A percentile compares a stretch with the other conserved stretches of the same genome.
Conservation (phyloP, 129 eudicot species). For the Flaveria bidentis region DNA sequence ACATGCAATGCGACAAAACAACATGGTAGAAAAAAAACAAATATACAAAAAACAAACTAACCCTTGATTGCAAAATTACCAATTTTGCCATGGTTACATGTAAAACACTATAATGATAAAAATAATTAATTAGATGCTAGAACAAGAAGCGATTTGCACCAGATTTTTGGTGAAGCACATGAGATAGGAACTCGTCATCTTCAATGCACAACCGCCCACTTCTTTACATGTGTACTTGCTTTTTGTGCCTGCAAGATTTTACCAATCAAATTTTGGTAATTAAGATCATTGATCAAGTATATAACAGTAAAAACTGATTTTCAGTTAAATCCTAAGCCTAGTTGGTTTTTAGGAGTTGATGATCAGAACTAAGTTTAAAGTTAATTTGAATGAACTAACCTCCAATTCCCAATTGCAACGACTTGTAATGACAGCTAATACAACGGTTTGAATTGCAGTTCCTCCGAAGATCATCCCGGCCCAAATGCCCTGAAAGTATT, state of each 20-base stretch:
- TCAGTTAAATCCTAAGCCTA: no score
- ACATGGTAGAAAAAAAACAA: not conserved
- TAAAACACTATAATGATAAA: not conserved
- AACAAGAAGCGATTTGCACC: constrained; percentile 22
- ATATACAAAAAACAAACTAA: not conserved
- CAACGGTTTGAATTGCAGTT: constrained; percentile 74
- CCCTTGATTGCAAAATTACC: constrained; percentile 18
- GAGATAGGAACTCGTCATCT: constrained; percentile 27
- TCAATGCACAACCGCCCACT: constrained; percentile 44
- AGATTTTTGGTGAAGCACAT: constrained; percentile 9
- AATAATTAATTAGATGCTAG: not conserved
- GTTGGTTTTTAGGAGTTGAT: no score
- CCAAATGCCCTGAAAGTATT: constrained; percentile 67
- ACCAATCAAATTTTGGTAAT: constrained; percentile 1
- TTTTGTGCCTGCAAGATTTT: constrained; percentile 37
- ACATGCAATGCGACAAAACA: not conserved
- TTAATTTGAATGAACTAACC: constrained; percentile 40
- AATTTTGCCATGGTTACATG: constrained; percentile 24
- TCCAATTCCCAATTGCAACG: constrained; percentile 90
- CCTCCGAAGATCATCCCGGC: constrained; percentile 99
- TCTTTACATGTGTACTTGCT: constrained; percentile 43
- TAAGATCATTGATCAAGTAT: not conserved
- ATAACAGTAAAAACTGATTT: not conserved
- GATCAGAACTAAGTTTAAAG: not conserved
- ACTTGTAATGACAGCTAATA: constrained; percentile 57